Base-by-base conservation (phyloP, 768 basidiomycete genomes). In the Hemileccinum impolitum region DNA sequence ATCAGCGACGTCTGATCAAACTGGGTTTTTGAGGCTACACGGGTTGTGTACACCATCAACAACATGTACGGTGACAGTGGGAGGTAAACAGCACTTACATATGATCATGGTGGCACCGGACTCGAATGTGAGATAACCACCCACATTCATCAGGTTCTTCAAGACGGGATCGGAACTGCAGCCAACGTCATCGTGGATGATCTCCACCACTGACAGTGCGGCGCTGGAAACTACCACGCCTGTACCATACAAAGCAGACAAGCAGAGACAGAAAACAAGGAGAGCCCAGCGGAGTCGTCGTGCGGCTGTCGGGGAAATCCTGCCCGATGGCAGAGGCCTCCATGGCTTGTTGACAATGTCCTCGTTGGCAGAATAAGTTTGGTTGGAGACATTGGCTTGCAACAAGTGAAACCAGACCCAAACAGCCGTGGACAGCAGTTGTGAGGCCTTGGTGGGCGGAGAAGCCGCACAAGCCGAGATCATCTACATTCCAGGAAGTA, bases 241-340 rank as follows among this genome's bases (percentile, higher is more conserved):
- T 11, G 49, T 48, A n/a, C 61, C 55, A 40, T 60, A 60, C 14
- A 45, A 39, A 1, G 49, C 50, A 19, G 66, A 69, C 19, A 62
- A 37, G 21, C 25, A 45, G 23, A 66, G 45, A 48, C 71, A 72
- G 4, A 61, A 4, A 8, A 55, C 34, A 11, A 70, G 45, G 32
- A 71, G 57, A 6, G 36, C 51, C 70, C 70, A 73, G 7, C 73
- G 68, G 15, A 72, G 52, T 4, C 50, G 31, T 3, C 48, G 36
- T 6, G 69, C 61, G 2, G 55, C 39, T 4, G 28, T 4, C 11
- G 56, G 28, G 3, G 65, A 53, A 12, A 75, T 60, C 9, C 68
- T 62, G 9, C 66, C 58, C 0, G 73, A 54, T 6, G 74, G 72
- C 4, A 75, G 41, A 3, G 74, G 73, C 7, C 73, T 53, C 65